Base-by-base conservation (phyloP, 495 filamentous ascomycete species). In the Xylaria scruposa region DNA sequence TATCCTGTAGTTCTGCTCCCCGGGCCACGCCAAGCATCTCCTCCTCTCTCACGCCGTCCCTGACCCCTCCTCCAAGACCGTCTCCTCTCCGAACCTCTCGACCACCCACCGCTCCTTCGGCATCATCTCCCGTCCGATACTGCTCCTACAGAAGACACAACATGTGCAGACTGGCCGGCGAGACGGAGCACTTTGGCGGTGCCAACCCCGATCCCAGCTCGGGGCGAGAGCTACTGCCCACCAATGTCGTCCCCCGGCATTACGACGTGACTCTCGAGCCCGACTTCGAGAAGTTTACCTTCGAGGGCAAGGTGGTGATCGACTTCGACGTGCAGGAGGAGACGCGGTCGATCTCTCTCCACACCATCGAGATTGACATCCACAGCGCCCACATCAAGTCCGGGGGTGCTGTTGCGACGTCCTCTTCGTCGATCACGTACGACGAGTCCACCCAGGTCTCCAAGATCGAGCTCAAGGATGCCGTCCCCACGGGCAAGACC, bases 321-420 rank as follows among this genome's bases (percentile, higher is more conserved):
- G 88, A 91, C 74, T 89, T 99, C 76, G 91, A 97, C 77, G 91
- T 98, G 46, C 85, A 86, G 70, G 93, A 97, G 78, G 92, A 96
- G 74, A 92, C 93, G 72, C 93, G 85, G 74, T 94, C 93, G 31
- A 91, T 99, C 77, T 90, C 94, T 46, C 88, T 99, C 73, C 97
- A 99, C 81, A 91, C 92, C 65, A 84, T 94, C 73, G 92, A 98
- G 75, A 85, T 99, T 74, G 89, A 95, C 31, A 93, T 98, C 74
- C 90, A 95, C 78, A 89, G 85, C 70, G 92, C 91, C 73, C 89
- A 87, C 58, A 82, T 99, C 75, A 84, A 80, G 21, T 87, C 86
- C 44, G 89, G 81, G 38, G 86, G 84, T 9, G 74, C 75, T 46
- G 82, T 83, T 15, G 77, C 84, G 59, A 84, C 80, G 79, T 86